These are phyloP conservation scores for Pseudotulostoma volvatum DNA, from an alignment of 495 filamentous ascomycete species.

Conservation along the genomic window DNA sequence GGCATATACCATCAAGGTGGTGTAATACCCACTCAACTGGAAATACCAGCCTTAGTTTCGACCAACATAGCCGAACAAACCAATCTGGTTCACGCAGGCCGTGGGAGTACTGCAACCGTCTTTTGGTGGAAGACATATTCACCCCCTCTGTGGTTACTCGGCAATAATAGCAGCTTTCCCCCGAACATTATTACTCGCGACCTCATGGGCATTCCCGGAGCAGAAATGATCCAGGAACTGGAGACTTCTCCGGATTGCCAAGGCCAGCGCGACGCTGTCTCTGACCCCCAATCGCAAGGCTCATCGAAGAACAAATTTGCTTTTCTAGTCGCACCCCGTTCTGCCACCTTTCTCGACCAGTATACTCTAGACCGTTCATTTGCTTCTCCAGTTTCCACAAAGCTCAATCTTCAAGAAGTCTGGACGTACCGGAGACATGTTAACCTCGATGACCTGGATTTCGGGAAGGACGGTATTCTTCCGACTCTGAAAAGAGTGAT, in stretches of 20 bases:
- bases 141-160: slow-evolving; percentile 82
- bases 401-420: slow-evolving; percentile 37
- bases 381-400: slow-evolving; percentile 2
- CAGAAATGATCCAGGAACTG: slow-evolving; percentile 42
- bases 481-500: slow-evolving; percentile 58
- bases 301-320: slow-evolving; percentile 17
- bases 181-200: slow-evolving; percentile 50
- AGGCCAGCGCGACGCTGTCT: not conserved
- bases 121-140: slow-evolving; percentile 98
- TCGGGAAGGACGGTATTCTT: slow-evolving; percentile 66
- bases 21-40: slow-evolving; percentile 63
- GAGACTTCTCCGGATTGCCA: slow-evolving; percentile 39
- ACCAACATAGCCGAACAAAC: slow-evolving; percentile 6
- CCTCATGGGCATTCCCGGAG: slow-evolving; percentile 62
- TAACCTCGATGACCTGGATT: slow-evolving; percentile 86
- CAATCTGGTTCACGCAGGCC: not conserved
- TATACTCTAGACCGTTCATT: slow-evolving; percentile 26
- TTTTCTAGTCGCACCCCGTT: slow-evolving; percentile 55
- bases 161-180: slow-evolving; percentile 43
- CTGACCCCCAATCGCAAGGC: not conserved
- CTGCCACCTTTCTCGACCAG: slow-evolving; percentile 53
- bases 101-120: slow-evolving; percentile 42
- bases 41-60: slow-evolving; percentile 24
- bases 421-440: slow-evolving; percentile 64
- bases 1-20: slow-evolving; percentile 91